phyloP scores from a whole-genome alignment of 1,284 basidiomycete species.

The Sporisorium iseilematis-ciliati region DNA sequence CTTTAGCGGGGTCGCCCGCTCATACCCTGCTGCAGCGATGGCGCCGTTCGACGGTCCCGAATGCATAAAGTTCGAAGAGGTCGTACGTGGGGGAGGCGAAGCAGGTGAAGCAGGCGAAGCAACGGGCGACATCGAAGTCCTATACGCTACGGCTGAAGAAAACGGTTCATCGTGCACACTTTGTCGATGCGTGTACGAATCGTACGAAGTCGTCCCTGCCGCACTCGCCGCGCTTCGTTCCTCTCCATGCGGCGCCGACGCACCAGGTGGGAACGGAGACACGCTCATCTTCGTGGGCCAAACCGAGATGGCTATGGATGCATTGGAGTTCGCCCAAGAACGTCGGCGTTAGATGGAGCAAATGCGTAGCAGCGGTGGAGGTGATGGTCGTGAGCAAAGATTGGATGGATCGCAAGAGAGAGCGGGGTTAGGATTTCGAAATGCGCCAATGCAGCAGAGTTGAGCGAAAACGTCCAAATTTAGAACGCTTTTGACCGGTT shows the following conservation, averaged over 20 bases:
- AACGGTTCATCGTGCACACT: slow-evolving; percentile 18
- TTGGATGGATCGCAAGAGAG: not conserved
- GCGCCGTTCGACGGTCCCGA: not conserved
- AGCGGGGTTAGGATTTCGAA: no score
- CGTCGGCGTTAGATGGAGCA: not conserved
- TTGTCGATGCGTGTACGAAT: not conserved
- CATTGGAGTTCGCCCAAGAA: slow-evolving; percentile 9
- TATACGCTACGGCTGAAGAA: slow-evolving; percentile 40
- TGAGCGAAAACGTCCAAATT: no score
- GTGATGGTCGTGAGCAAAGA: not conserved
- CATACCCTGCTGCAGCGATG: slow-evolving; percentile 18
- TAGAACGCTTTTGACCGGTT: not conserved
- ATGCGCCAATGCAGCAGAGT: slow-evolving; percentile 3
- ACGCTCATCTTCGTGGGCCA: slow-evolving; percentile 26
- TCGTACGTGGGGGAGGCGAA: slow-evolving; percentile 19
- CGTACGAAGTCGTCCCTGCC: slow-evolving; percentile 1
- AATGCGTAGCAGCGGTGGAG: no score
- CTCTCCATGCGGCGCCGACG: not conserved
- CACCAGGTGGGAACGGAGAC: slow-evolving; percentile 31
- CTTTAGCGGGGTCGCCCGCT: slow-evolving; percentile 11
- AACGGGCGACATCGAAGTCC: slow-evolving; percentile 15
- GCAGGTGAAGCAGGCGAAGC: slow-evolving; percentile 18
- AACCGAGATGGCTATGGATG: slow-evolving; percentile 5
- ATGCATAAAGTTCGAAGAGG: slow-evolving; percentile 2
- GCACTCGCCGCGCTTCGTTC: not conserved